Conservation (phyloP, 352 stramenopile species). For the Phytophthora ramorum region DNA sequence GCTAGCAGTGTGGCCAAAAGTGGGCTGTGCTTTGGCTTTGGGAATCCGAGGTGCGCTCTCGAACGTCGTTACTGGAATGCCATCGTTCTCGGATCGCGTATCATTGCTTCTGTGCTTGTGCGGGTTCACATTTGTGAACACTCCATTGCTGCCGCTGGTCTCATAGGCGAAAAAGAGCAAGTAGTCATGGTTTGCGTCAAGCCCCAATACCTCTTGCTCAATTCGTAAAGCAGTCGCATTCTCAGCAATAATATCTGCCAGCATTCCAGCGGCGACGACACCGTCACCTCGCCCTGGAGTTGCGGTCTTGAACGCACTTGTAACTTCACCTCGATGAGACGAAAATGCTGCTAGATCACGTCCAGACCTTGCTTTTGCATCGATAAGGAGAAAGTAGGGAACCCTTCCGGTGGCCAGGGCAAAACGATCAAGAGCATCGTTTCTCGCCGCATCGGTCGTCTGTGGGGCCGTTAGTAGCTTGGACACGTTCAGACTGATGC, state of each 20-base stretch:
- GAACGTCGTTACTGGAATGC: constrained; percentile 61
- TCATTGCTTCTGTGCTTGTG: constrained; percentile 61
- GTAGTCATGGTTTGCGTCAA: constrained; percentile 61
- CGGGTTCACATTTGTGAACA: constrained; percentile 76
- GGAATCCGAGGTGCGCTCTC: constrained; percentile 55
- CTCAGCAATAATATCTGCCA: constrained; percentile 46
- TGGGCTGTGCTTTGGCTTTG: constrained; percentile 50
- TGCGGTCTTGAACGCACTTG: constrained; percentile 26
- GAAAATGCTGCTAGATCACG: constrained; percentile 21
- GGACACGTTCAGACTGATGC: constrained; percentile 57
- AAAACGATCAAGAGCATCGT: constrained; percentile 28
- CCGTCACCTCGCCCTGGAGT: constrained; percentile 34
- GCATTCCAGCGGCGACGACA: constrained; percentile 55
- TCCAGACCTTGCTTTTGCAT: constrained; percentile 46
- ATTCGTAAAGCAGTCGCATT: constrained; percentile 59
- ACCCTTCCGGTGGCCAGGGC: constrained; percentile 36
- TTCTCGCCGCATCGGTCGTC: not conserved
- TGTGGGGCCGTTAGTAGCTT: constrained; percentile 51
- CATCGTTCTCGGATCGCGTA: constrained; percentile 44
- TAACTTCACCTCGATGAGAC: constrained; percentile 32
- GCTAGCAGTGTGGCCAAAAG: constrained; percentile 58
- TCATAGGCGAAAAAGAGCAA: constrained; percentile 82
- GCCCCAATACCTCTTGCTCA: constrained; percentile 41
- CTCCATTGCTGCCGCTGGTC: constrained; percentile 62
- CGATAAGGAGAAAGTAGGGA: constrained; percentile 73